phyloP scores from a whole-genome alignment of 257 asterid genomes.

The Nicotiana noctiflora region DNA sequence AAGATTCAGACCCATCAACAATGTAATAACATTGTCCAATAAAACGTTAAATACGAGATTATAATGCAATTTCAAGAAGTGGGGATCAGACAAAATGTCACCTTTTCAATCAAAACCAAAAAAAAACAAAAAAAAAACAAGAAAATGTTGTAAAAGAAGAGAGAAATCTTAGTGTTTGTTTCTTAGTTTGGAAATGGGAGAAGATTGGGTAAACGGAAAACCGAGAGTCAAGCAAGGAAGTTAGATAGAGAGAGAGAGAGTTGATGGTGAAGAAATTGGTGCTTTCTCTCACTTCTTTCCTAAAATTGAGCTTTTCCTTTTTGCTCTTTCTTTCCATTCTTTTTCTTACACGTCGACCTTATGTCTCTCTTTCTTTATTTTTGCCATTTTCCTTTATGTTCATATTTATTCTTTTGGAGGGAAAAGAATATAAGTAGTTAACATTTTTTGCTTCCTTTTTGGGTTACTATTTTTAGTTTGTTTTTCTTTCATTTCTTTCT shows the following conservation, averaged over 20 bases:
- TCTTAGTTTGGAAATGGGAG: background rate
- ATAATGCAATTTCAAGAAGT: background rate
- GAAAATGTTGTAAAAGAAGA: slow-evolving; percentile 4
- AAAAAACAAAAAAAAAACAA: background rate
- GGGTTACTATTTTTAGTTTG: background rate
- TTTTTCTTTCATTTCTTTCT: background rate
- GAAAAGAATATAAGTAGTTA: background rate
- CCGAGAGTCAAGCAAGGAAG: slow-evolving; percentile 42
- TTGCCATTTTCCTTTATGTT: background rate
- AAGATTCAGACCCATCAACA: background rate
- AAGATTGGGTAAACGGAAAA: slow-evolving; percentile 27
- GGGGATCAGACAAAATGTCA: slow-evolving; percentile 27
- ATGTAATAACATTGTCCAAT: background rate
- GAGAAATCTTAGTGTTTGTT: background rate
- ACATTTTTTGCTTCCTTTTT: too few relatives aligned
- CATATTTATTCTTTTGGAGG: slow-evolving; percentile 2
- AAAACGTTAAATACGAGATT: background rate
- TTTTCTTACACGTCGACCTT: slow-evolving; percentile 17
- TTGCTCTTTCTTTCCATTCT: background rate
- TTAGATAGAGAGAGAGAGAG: background rate
- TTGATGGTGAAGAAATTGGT: too few relatives aligned
- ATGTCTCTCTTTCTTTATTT: background rate
- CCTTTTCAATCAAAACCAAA: background rate
- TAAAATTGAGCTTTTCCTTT: slow-evolving; percentile 1
- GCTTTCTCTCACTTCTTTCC: background rate